phyloP scores from a whole-genome alignment of 1,284 basidiomycete genomes.

The Ustilago tritici region DNA sequence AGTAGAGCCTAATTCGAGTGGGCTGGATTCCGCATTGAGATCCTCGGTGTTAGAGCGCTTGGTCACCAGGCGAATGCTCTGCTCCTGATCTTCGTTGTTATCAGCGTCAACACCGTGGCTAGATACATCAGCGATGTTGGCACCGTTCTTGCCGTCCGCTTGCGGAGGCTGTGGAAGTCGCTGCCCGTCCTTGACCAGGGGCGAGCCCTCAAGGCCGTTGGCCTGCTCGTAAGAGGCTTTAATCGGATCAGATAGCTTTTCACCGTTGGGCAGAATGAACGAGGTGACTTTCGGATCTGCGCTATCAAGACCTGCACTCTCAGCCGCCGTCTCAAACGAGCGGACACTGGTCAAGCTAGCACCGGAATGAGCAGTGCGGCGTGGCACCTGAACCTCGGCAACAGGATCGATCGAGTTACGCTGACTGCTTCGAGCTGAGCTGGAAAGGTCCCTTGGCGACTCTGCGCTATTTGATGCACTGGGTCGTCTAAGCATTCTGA shows the following conservation, averaged over 20 bases:
- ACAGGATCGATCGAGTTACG: slow-evolving; percentile 28
- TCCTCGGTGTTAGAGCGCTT: slow-evolving; percentile 26
- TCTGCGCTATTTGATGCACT: slow-evolving; percentile 1
- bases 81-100: slow-evolving; percentile 19
- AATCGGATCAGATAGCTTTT: slow-evolving; percentile 1
- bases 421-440: slow-evolving; percentile 30
- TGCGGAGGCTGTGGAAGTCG: neutral
- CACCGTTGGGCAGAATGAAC: slow-evolving; percentile 7
- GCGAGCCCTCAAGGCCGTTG: neutral
- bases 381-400: slow-evolving; percentile 11
- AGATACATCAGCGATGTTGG: neutral
- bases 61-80: slow-evolving; percentile 53
- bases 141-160: neutral
- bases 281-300: slow-evolving; percentile 25
- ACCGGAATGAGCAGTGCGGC: slow-evolving; percentile 37
- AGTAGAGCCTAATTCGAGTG: slow-evolving; percentile 3
- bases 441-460: slow-evolving; percentile 14
- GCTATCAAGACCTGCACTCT: slow-evolving; percentile 29
- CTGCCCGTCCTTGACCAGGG: neutral
- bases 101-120: neutral
- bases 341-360: slow-evolving; percentile 41
- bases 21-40: slow-evolving; percentile 9
- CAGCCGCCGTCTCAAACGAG: slow-evolving; percentile 58
- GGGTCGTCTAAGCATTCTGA: neutral
- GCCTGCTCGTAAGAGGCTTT: slow-evolving; percentile 2